Percentiles rank a stretch among this genome's conserved stretches.
phyloP scores from a whole-genome alignment of 2,329 filamentous ascomycete species.

The Parafenestella ontariensis region DNA sequence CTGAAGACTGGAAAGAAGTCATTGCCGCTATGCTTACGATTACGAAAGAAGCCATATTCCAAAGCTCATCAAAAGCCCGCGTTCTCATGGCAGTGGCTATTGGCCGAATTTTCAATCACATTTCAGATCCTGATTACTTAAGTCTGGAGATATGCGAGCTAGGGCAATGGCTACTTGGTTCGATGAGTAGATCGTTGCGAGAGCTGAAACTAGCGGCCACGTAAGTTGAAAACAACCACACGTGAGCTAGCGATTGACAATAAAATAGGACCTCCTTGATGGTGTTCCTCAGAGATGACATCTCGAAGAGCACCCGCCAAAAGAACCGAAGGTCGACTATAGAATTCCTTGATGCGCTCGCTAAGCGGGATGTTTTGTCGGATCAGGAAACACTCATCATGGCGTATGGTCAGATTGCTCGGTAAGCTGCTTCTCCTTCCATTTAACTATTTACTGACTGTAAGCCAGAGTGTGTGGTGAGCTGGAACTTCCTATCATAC shows the following conservation, averaged over 20 bases:
- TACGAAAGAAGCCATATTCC: constrained; percentile 37
- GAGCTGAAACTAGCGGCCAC: constrained; percentile 85
- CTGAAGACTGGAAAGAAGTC: constrained; percentile 43
- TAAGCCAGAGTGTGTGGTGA: constrained; percentile 69
- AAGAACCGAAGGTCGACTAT: constrained; percentile 75
- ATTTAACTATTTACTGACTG: constrained; percentile 9
- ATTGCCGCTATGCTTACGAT: constrained; percentile 40
- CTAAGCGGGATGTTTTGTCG: constrained; percentile 70
- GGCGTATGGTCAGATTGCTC: constrained; percentile 84
- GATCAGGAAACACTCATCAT: constrained; percentile 85
- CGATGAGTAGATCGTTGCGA: constrained; percentile 80
- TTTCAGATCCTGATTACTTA: constrained; percentile 64
- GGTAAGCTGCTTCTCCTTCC: constrained; percentile 52
- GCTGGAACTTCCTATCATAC: constrained; percentile 83
- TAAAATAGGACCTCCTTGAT: constrained; percentile 65
- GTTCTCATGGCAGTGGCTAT: constrained; percentile 55
- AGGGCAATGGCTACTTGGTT: constrained; percentile 82
- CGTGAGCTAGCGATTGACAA: background rate
- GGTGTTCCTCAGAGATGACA: constrained; percentile 65
- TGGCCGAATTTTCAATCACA: constrained; percentile 73
- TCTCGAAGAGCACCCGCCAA: constrained; percentile 57
- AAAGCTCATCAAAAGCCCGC: constrained; percentile 37
- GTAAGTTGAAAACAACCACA: constrained; percentile 48
- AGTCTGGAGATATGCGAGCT: constrained; percentile 71
- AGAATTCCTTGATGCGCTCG: constrained; percentile 73